phyloP scores from a whole-genome alignment of 441 rosid species.

The Pelargonium citronellum region DNA sequence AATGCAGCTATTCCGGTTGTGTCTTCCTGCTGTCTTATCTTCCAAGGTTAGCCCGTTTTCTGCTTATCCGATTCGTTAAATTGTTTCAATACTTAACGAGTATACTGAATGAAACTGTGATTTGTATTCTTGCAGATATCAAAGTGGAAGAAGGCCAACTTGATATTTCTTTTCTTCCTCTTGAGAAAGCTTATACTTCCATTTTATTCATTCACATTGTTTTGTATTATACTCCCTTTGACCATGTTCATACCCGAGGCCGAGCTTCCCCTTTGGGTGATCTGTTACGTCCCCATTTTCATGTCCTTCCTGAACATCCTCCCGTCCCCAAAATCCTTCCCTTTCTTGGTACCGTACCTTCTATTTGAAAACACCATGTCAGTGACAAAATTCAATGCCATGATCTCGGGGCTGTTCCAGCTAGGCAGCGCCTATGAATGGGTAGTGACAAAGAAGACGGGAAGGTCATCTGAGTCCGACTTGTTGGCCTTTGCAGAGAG shows the following conservation, averaged over 20 bases:
- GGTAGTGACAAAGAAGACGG: conserved; percentile 19
- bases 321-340: conserved; percentile 21
- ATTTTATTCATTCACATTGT: conserved; percentile 19
- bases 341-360: conserved; percentile 19
- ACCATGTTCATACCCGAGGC: conserved; percentile 22
- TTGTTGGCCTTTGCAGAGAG: conserved; percentile 10
- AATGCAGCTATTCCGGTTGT: conserved; percentile 17
- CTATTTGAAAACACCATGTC: conserved; percentile 23
- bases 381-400: conserved; percentile 19
- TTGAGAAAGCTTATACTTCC: conserved; percentile 22
- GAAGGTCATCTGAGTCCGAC: conserved; percentile 19
- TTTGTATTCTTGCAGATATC: conserved; percentile 14
- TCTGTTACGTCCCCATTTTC: conserved; percentile 19
- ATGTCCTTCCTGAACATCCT: conserved; percentile 21
- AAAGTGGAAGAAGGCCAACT: conserved; percentile 18
- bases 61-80: neutral
- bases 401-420: conserved; percentile 22
- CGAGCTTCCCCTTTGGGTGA: conserved; percentile 18
- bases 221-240: conserved; percentile 20
- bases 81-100: neutral
- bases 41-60: conserved; percentile 15
- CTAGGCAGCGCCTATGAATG: neutral
- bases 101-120: neutral
- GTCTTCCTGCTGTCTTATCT: conserved; percentile 14
- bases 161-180: conserved; percentile 23